A percentile compares a stretch with the other conserved stretches of the same genome.
These are phyloP conservation scores for Neofusicoccum ribis DNA, from an alignment of 2,329 filamentous ascomycete genomes.

Conservation along the genomic window DNA sequence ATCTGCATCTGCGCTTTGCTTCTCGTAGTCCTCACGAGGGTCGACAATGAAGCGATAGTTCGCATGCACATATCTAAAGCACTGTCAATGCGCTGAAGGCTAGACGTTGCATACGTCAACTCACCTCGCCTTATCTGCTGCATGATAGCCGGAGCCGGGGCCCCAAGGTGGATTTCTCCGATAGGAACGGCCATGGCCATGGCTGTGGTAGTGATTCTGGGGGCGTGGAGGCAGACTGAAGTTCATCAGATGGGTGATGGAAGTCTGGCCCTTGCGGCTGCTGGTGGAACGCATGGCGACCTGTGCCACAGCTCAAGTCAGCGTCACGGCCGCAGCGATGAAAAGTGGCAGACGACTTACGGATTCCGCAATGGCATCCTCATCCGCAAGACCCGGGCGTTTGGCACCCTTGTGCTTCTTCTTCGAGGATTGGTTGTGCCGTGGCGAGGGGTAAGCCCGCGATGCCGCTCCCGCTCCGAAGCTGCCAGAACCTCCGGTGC, in stretches of 20 bases:
- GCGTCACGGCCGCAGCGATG: background rate
- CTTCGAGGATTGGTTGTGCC: constrained; percentile 74
- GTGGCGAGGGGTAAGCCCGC: constrained; percentile 52
- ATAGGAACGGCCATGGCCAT: constrained; percentile 44
- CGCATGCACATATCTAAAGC: constrained; percentile 76
- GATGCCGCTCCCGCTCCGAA: constrained; percentile 40
- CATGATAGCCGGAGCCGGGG: constrained; percentile 83
- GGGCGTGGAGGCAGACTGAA: constrained; percentile 79
- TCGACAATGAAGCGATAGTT: constrained; percentile 97
- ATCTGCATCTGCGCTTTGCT: constrained; percentile 83
- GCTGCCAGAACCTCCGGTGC: constrained; percentile 40
- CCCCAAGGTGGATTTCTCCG: constrained; percentile 79
- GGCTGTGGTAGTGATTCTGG: constrained; percentile 57
- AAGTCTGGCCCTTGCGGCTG: constrained; percentile 86
- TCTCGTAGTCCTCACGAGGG: constrained; percentile 74
- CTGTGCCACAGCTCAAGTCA: constrained; percentile 35
- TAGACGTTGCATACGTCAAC: constrained; percentile 26
- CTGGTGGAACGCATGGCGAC: constrained; percentile 64
- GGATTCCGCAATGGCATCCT: constrained; percentile 83
- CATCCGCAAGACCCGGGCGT: constrained; percentile 71
- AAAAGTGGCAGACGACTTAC: constrained; percentile 50
- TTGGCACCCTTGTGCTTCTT: constrained; percentile 84
- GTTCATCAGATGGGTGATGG: constrained; percentile 95
- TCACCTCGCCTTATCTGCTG: constrained; percentile 84
- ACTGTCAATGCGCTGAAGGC: constrained; percentile 2